Evolutionary conservation across 805 yeast species (phyloP), one percentile per base, ranked within the genome.

Genomic region (Saccharomyces paradoxus): DNA sequence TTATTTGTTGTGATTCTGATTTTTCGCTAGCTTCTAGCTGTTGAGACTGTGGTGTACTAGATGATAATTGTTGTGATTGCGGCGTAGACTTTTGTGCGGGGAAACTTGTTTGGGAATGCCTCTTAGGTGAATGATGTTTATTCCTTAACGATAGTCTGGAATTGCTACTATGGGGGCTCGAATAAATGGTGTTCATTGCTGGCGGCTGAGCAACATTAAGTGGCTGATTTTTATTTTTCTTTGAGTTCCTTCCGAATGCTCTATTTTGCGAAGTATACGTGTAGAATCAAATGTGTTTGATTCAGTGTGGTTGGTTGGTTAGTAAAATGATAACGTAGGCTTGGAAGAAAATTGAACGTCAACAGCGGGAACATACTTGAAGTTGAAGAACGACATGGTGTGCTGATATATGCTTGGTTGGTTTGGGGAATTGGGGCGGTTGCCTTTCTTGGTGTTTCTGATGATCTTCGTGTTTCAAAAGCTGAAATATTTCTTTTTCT

Each of bases 181-280:
- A 77, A 52, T 70, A 73, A 27, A 68, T 55, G 5, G 63, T 54
- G 48, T 59, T 61, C 27, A 60, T 56, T 10, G 62, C 63, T 21
- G 65, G 56, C 13, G 64, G 57, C 10, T 41, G 32, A 13, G 52
- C 53, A 28, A 55, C 51, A 31, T 53, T 56, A 48, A 50, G 53
- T 44, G 65, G 66, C 46, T 64, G 66, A 37, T 71, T 72, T 63
- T 77, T 76, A 58, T 67, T 76, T 65, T 77, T 77, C 55, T 78
- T 77, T 14, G 79, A 74, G 54, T 73, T 72, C 63, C 86, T 77
- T n/a, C 86, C 84, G 58, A 83, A 80, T 9, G 86, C 84, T 66
- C 82, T 78, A 55, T 56, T 50, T 47, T 31, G 13, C 55, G 28
- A 52, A 37, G 17, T 41, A 22, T 30, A 46, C 49, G 47, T 12